Evolutionary conservation across 306 rosid species (phyloP), one percentile per base, ranked within the genome.

Genomic region (Rosa rugosa): DNA sequence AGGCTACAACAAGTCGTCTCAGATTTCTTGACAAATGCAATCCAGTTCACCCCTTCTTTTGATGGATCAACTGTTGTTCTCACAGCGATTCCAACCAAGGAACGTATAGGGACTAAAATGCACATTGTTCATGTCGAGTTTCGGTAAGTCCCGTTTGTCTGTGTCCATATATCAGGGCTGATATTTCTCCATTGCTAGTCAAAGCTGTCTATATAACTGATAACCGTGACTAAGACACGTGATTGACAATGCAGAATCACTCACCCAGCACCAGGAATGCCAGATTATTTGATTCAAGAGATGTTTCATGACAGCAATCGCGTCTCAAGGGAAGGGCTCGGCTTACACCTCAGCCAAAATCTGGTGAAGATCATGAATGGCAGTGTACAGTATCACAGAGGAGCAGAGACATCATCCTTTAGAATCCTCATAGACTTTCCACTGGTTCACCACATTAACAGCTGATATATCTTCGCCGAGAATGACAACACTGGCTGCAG

Each of bases 321-420:
- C 20, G 42, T 70, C 78, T 86, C 86, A 2, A 73, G 73, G 79
- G 89, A 86, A 83, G 89, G 86, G 49, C 77, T 83, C 8, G 80
- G 85, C 77, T 71, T 86, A 49, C 74, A 69, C 72, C 75, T 80
- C 27, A 77, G 85, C 83, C 83, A 86, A 12, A 83, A 83, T 70
- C 83, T 86, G 56, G 86, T 83, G 79, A 83, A 83, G 84, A 80
- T 80, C 51, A 83, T 86, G 89, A 83, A 86, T 51, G 89, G 86
- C 72, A 83, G 76, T 44, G 89, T 86, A 69, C 84, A 80, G 64
- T 86, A 86, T 71, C 69, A 80, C 17, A 78, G 85, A 74, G 89
- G 80, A 67, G 86, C 77, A 13, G 79, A 77, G 23, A 80, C 59
- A 34, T 83, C 89, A 60, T 83, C 83, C 50, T 80, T 83, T 76